Conservation (phyloP, 768 basidiomycete species). For the Trametes sanguinea region DNA sequence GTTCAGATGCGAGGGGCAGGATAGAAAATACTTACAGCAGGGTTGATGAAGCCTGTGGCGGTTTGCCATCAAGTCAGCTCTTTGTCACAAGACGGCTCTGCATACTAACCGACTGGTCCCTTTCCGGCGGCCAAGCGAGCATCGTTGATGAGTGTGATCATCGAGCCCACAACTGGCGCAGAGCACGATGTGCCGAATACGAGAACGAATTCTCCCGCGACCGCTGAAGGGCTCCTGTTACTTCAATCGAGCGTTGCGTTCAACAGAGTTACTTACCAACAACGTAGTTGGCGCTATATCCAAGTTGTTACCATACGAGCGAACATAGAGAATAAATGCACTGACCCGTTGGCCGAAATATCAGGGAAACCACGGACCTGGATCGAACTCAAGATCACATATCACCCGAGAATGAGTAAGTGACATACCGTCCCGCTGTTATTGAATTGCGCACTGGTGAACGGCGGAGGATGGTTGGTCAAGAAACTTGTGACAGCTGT, state of each 20-base stretch:
- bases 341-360: constrained; percentile 38
- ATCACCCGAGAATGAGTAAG: background rate
- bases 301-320: background rate
- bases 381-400: background rate
- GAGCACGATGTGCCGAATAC: constrained; percentile 41
- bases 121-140: constrained; percentile 38
- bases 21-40: constrained; percentile 45
- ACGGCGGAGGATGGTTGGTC: constrained; percentile 37
- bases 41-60: constrained; percentile 50
- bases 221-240: constrained; percentile 11
- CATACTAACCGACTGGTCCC: constrained; percentile 31
- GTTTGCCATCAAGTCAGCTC: too few relatives aligned
- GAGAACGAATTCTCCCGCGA: constrained; percentile 35
- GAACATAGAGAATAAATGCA: background rate
- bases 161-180: constrained; percentile 36
- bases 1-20: too few relatives aligned
- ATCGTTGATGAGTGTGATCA: constrained; percentile 41
- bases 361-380: constrained; percentile 34
- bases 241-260: background rate
- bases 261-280: constrained; percentile 21
- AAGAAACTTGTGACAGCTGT: constrained; percentile 34
- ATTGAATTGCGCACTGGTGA: constrained; percentile 38
- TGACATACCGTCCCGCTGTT: constrained; percentile 32
- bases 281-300: constrained; percentile 35
- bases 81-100: background rate